These are phyloP conservation scores for Diaporthe sp. DNA, from an alignment of 2,329 filamentous ascomycete species.

Conservation along the genomic window DNA sequence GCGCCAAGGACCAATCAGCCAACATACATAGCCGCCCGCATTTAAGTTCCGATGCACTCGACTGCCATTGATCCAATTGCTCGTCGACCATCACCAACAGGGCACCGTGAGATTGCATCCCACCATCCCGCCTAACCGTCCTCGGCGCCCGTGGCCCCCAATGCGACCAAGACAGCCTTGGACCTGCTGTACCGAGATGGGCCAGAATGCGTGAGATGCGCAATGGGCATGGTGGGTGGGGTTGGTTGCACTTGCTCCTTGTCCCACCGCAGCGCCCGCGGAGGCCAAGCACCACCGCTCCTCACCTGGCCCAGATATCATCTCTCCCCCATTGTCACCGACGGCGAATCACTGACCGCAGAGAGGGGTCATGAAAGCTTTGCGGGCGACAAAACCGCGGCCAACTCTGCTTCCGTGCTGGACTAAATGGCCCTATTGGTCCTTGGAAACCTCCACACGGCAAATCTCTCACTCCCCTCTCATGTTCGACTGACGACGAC, in stretches of 20 bases:
- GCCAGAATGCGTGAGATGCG: conserved; percentile 20
- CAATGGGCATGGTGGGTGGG: conserved; percentile 28
- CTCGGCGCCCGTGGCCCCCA: conserved; percentile 20
- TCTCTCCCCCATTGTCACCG: conserved; percentile 11
- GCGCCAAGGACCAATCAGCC: conserved; percentile 33
- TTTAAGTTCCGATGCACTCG: conserved; percentile 28
- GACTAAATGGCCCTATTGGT: conserved; percentile 31
- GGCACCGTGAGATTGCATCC: conserved; percentile 27
- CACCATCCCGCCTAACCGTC: conserved; percentile 31
- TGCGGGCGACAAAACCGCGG: conserved; percentile 1
- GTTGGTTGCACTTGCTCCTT: conserved; percentile 15
- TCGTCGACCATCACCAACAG: conserved; percentile 12
- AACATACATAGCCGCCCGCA: conserved; percentile 31
- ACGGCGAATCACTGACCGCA: conserved; percentile 37
- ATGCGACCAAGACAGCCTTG: conserved; percentile 4
- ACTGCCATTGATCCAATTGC: conserved; percentile 26
- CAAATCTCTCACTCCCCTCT: conserved; percentile 4
- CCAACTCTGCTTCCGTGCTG: neutral
- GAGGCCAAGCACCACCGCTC: conserved; percentile 26
- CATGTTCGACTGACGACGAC: neutral
- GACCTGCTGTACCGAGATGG: conserved; percentile 23
- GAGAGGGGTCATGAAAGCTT: conserved; percentile 16
- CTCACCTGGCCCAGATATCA: conserved; percentile 36
- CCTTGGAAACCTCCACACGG: conserved; percentile 18
- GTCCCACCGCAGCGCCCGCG: conserved; percentile 22